phyloP scores from a whole-genome alignment of 352 stramenopile genomes.

The Phytopythium delawarense region DNA sequence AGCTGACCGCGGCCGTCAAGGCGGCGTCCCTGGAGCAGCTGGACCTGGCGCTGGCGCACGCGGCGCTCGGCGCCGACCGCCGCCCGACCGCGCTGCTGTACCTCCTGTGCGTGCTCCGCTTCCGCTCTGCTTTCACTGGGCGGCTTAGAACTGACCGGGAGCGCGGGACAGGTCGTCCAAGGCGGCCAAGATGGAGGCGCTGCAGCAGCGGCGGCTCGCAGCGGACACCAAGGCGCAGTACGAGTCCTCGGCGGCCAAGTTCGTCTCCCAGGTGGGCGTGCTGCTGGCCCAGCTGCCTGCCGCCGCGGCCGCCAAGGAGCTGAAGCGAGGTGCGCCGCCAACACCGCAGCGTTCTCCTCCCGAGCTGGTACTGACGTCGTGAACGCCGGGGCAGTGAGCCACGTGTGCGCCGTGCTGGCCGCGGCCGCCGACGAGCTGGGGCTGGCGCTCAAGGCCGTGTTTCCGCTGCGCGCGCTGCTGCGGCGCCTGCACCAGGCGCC shows the following conservation, averaged over 20 bases:
- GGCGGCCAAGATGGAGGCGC: constrained; percentile 49
- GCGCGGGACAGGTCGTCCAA: constrained; percentile 33
- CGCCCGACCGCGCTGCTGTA: constrained; percentile 40
- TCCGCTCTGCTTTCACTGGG: background rate
- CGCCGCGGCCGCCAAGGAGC: constrained; percentile 47
- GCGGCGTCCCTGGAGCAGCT: constrained; percentile 52
- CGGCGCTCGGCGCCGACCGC: constrained; percentile 42
- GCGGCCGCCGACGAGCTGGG: constrained; percentile 39
- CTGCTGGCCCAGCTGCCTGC: constrained; percentile 49
- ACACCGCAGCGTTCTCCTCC: background rate
- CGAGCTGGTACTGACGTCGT: background rate
- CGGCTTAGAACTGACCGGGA: background rate
- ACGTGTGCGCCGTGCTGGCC: constrained; percentile 47
- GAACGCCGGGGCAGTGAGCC: constrained; percentile 32
- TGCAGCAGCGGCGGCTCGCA: constrained; percentile 16
- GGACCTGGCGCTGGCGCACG: constrained; percentile 48
- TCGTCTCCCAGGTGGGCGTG: constrained; percentile 45
- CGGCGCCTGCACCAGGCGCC: constrained; percentile 49
- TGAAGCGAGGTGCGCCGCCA: constrained; percentile 32
- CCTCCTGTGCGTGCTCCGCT: constrained; percentile 32
- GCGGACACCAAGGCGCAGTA: constrained; percentile 23
- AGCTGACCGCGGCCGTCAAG: constrained; percentile 40
- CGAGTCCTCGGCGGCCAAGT: constrained; percentile 11
- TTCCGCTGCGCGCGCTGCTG: constrained; percentile 67
- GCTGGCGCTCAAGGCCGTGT: constrained; percentile 59